Evolutionary conservation across 176 grass and related monocot species (phyloP).

Genomic region (Eragrostis nindensis): DNA sequence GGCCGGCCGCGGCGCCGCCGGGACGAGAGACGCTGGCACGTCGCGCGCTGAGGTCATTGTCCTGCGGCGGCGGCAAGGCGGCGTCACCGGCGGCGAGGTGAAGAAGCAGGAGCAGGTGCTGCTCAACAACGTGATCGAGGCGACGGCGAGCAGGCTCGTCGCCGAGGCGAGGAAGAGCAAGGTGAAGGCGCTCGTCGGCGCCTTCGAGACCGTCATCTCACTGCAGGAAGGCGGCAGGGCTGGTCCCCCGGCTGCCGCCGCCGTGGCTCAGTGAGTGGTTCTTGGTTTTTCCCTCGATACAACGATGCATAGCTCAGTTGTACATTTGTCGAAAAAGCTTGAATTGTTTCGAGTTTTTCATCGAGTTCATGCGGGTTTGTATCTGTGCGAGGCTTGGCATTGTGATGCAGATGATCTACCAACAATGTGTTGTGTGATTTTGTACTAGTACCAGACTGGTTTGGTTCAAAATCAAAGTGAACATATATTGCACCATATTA

Average conservation of each 20-base stretch:
- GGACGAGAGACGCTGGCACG: constrained; percentile 2
- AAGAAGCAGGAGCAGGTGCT: constrained; percentile 51
- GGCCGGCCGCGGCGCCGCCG: not conserved
- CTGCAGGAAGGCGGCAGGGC: constrained; percentile 60
- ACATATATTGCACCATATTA: not conserved
- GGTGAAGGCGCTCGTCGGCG: constrained; percentile 81
- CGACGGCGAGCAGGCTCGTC: constrained; percentile 64
- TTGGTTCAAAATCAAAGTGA: not conserved
- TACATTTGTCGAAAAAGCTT: no score
- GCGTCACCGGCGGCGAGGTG: not conserved
- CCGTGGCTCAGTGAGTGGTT: constrained; percentile 11
- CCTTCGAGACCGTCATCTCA: constrained; percentile 76
- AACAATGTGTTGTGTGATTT: not conserved
- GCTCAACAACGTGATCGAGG: constrained; percentile 72
- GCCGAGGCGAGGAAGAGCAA: constrained; percentile 65
- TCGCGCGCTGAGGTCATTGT: constrained; percentile 41
- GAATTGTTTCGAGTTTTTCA: no score
- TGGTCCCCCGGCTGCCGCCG: not conserved
- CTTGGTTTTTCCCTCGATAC: not conserved
- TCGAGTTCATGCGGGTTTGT: not conserved
- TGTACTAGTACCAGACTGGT: not conserved
- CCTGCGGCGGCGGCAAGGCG: constrained; percentile 43
- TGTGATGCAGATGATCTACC: not conserved
- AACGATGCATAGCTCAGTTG: not conserved
- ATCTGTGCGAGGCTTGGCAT: constrained; percentile 3